Conservation (phyloP, 495 filamentous ascomycete genomes). For the Talaromyces thailandensis region DNA sequence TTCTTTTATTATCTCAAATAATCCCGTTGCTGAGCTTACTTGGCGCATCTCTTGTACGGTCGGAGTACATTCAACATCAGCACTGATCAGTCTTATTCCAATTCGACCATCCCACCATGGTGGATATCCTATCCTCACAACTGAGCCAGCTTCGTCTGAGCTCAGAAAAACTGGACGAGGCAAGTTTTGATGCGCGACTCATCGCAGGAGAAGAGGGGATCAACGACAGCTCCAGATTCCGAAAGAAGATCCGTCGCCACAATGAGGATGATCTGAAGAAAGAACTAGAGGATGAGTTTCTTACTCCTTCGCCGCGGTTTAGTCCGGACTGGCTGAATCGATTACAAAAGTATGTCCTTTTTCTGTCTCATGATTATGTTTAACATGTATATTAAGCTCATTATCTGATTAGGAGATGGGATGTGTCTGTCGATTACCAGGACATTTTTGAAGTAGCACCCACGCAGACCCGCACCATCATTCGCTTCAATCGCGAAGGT, state of each 20-base stretch:
- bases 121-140: conserved; percentile 20
- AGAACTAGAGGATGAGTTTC: conserved; percentile 66
- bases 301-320: conserved; percentile 70
- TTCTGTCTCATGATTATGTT: not conserved
- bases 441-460: conserved; percentile 79
- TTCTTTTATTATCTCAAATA: not conserved
- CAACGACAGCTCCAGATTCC: conserved; percentile 31
- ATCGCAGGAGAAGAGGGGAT: conserved; percentile 25
- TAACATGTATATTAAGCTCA: conserved; percentile 9
- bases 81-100: not conserved
- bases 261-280: conserved; percentile 50
- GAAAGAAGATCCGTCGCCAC: conserved; percentile 43
- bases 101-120: not conserved
- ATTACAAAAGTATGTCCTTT: conserved; percentile 58
- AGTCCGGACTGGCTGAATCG: conserved; percentile 75
- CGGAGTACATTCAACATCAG: not conserved
- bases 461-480: conserved; percentile 86
- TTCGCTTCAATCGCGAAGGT: conserved; percentile 84
- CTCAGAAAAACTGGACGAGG: conserved; percentile 15
- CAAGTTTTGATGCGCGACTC: conserved; percentile 23
- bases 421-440: conserved; percentile 62
- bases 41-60: not conserved
- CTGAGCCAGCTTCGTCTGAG: conserved; percentile 22
- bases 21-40: not conserved
- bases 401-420: conserved; percentile 57